Percentiles rank a stretch among this genome's conserved stretches.
Evolutionary conservation across 208 protist genomes (phyloP).

Genomic region (Porcisia deanei): DNA sequence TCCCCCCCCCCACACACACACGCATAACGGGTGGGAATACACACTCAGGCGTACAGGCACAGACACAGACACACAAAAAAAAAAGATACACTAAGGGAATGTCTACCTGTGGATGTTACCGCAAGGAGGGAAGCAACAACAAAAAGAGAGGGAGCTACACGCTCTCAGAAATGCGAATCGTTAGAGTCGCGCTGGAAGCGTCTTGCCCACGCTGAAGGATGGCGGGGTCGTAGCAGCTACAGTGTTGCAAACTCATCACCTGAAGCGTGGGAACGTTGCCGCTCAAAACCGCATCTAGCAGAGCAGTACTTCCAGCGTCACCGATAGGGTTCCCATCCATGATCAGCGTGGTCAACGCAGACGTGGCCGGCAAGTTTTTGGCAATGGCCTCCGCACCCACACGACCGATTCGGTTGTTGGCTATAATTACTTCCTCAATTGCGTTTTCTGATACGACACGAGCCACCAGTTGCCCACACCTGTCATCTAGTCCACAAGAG

Average conservation of each 20-base stretch:
- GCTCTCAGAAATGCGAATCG: constrained; percentile 64
- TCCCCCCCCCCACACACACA: background rate
- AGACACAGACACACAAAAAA: background rate
- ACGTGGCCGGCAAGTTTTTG: constrained; percentile 66
- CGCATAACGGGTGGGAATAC: background rate
- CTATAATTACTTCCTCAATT: constrained; percentile 88
- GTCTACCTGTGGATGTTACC: background rate
- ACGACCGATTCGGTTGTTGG: constrained; percentile 86
- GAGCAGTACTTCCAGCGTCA: constrained; percentile 63
- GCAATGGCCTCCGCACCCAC: constrained; percentile 77
- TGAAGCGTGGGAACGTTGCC: constrained; percentile 52
- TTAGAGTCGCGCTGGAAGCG: constrained; percentile 25
- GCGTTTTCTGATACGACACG: constrained; percentile 87
- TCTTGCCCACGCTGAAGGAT: constrained; percentile 36
- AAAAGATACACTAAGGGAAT: background rate
- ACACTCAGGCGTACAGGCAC: background rate
- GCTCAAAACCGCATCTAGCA: constrained; percentile 56
- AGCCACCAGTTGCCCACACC: constrained; percentile 59
- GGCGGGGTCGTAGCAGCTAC: constrained; percentile 46
- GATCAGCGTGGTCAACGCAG: constrained; percentile 70
- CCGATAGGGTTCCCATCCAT: constrained; percentile 86
- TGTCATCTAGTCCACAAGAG: constrained; percentile 79
- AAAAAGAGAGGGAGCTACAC: constrained; percentile 10
- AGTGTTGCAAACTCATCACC: constrained; percentile 72
- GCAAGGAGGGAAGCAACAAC: background rate